A percentile compares a stretch with the other conserved stretches of the same genome.
phyloP scores from a whole-genome alignment of 2,329 filamentous ascomycete genomes.

The Beauveria pseudobassiana region DNA sequence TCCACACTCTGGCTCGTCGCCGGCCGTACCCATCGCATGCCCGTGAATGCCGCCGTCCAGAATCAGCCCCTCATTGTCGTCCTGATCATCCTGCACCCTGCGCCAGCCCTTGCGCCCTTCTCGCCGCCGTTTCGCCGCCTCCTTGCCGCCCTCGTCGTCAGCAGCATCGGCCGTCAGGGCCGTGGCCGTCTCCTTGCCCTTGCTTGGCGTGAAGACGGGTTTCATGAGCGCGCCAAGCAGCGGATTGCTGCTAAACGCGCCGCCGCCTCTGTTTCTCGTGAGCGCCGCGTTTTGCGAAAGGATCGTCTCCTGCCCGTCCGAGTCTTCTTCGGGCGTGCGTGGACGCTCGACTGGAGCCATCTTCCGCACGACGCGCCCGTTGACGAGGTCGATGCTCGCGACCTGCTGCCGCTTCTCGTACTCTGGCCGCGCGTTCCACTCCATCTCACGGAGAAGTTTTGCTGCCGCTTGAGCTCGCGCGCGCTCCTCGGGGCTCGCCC shows the following conservation, averaged over 20 bases:
- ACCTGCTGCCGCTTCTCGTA: constrained; percentile 85
- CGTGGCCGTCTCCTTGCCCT: constrained; percentile 40
- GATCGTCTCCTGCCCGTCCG: constrained; percentile 19
- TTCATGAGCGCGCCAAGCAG: constrained; percentile 57
- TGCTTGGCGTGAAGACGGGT: constrained; percentile 46
- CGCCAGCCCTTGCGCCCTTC: constrained; percentile 44
- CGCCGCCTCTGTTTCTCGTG: constrained; percentile 30
- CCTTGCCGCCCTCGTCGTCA: constrained; percentile 22
- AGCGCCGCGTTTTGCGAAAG: constrained; percentile 17
- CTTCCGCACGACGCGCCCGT: constrained; percentile 66
- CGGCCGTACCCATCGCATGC: constrained; percentile 17
- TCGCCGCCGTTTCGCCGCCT: constrained; percentile 27
- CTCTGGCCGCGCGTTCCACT: constrained; percentile 77
- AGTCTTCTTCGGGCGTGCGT: constrained; percentile 37
- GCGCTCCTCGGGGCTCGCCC: constrained; percentile 76
- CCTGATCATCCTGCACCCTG: constrained; percentile 52
- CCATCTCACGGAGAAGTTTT: constrained; percentile 74
- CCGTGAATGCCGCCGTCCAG: constrained; percentile 49
- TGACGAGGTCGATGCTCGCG: constrained; percentile 74
- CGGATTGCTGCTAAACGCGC: constrained; percentile 63
- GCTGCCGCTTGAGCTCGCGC: constrained; percentile 79
- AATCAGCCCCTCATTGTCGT: constrained; percentile 52
- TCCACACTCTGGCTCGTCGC: constrained; percentile 10
- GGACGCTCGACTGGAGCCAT: constrained; percentile 59
- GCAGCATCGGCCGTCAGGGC: not conserved